Base-by-base conservation (phyloP, 73 alveolate genomes). In the Uronychia setigera region DNA sequence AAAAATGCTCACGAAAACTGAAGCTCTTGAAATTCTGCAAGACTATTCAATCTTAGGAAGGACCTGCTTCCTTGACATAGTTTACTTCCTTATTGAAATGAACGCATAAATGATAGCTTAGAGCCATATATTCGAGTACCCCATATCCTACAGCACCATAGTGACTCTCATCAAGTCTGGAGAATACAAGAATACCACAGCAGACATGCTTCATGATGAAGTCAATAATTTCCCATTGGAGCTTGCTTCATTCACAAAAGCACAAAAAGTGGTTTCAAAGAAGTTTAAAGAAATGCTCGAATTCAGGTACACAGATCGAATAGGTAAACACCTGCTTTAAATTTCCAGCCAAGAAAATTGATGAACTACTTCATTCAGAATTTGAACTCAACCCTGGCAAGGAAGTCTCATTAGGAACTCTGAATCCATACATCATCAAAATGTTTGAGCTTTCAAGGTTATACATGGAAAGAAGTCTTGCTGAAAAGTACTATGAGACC, bases 351-450 rank as follows among this genome's bases (percentile, higher is more conserved):
- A 88, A 80, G 77, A 76, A 60, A 75, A 81, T 90, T 0, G 92
- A 90, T n/a, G 74, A 75, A 32, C 34, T 90, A 1, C 80, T 90
- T n/a, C 81, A 79, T 32, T 74, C 80, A 74, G 91, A 90, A 57
- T 90, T 90, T 33, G 95, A 84, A 14, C 60, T 81, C 30, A 85
- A 85, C 35, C 58, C 80, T 79, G 84, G 93, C n/a, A 33, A 60
- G 59, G 92, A 90, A 1, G 76, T 90, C 80, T 86, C 80, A 1
- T 85, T 75, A 32, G 75, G 75, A n/a, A 67, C 87, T 1, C 87
- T 90, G 14, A 90, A 90, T 76, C 95, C 95, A 0, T 90, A 85
- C 82, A 81, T 90, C 60, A 58, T 90, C 26, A 90, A 90, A 58
- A 57, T 90, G 27, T 77, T 90, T 75, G 95, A 90, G 74, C 80